Evolutionary conservation across 73 alveolate genomes (phyloP).

Genomic region (Tetrahymena thermophila): DNA sequence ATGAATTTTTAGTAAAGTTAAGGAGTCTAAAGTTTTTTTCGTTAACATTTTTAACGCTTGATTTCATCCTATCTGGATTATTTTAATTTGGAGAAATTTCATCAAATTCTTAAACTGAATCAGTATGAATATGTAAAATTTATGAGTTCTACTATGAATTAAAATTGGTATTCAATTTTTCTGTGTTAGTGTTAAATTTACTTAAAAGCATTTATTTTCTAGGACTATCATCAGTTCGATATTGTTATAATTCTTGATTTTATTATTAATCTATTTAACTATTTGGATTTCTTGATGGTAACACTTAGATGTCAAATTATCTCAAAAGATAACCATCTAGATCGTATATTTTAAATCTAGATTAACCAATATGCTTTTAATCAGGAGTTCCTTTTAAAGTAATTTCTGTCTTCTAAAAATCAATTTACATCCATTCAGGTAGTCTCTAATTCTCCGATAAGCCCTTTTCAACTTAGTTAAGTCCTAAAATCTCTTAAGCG

Average conservation of each 20-base stretch:
- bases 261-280: no score
- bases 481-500: background rate
- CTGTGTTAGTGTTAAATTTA: background rate
- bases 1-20: background rate
- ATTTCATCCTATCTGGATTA: background rate
- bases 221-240: background rate
- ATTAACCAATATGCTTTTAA: background rate
- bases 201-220: background rate
- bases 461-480: background rate
- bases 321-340: background rate
- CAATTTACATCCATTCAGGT: background rate
- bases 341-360: background rate
- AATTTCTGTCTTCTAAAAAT: background rate
- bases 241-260: no score
- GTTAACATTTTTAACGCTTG: background rate
- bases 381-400: background rate
- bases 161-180: background rate
- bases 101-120: background rate
- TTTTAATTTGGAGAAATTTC: background rate
- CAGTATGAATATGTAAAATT: background rate
- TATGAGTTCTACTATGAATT: background rate
- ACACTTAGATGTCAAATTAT: background rate
- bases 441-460: background rate
- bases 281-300: background rate
- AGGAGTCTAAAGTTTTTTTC: background rate